Evolutionary conservation across 805 yeast species (phyloP).

Genomic region (Lipomyces mesembrius): DNA sequence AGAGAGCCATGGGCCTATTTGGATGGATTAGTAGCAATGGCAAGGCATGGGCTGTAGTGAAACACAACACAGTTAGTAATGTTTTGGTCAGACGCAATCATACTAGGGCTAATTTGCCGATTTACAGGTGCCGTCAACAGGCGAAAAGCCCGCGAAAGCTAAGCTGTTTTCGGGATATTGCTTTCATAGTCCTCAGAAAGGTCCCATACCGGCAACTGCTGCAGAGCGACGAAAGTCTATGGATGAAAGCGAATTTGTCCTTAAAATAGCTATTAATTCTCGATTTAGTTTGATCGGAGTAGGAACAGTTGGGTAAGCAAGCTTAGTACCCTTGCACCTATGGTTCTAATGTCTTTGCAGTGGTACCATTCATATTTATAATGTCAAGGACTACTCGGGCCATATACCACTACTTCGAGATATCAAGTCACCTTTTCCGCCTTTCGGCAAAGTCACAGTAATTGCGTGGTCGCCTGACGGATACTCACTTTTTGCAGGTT

Average conservation of each 20-base stretch:
- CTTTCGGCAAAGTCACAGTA: conserved; percentile 40
- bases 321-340: neutral
- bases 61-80: conserved; percentile 4
- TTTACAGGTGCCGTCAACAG: conserved; percentile 11
- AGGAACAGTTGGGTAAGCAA: conserved; percentile 43
- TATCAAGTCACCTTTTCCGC: conserved; percentile 41
- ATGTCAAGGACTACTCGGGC: conserved; percentile 47
- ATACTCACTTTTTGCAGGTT: conserved; percentile 44
- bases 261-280: conserved; percentile 48
- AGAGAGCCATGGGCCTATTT: conserved; percentile 45
- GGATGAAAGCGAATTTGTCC: conserved; percentile 29
- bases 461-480: conserved; percentile 50
- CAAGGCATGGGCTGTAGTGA: conserved; percentile 38
- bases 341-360: conserved; percentile 3
- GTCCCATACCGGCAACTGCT: conserved; percentile 3
- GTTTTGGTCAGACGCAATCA: neutral
- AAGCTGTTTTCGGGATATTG: conserved; percentile 28
- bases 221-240: conserved; percentile 11
- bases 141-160: conserved; percentile 22
- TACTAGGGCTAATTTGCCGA: neutral
- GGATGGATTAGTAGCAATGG: conserved; percentile 43
- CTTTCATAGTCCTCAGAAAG: conserved; percentile 18
- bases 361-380: conserved; percentile 49
- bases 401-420: conserved; percentile 44
- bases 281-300: conserved; percentile 51